Base-by-base conservation (phyloP, 495 filamentous ascomycete species). In the Neurospora sp. region DNA sequence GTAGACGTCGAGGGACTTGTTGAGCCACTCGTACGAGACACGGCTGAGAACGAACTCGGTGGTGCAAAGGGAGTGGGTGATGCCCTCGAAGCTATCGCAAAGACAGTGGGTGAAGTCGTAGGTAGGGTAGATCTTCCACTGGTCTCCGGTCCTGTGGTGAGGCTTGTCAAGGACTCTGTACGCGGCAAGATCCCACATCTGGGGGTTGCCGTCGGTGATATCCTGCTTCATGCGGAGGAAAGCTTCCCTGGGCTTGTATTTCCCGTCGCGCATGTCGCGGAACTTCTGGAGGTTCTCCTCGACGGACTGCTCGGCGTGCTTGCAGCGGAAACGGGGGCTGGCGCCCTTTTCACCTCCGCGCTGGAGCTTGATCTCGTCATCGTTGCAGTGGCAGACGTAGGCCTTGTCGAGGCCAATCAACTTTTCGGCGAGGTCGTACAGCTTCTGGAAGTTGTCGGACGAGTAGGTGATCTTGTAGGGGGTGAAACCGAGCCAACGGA, bases 211-310 rank as follows among this genome's bases (percentile, higher is more conserved):
- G 74, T 85, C 80, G 71, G 77, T 80, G 74, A 85, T 85, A 39
- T 91, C 87, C 84, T 92, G 94, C 82, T 97, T 97, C 94, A 98
- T 97, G 71, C 96, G 90, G 66, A 99, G 83, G 75, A 93, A 93
- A 4, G 94, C 96, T 77, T 93, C 92, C 76, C 90, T 89, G 3
- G 96, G 92, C 79, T 91, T 90, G 81, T 98, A 98, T 80, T 93
- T 90, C 31, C 96, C 96, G 79, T 95, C 93, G 27, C 90, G 85
- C 96, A 99, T 98, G 35, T 88, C 93, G 69, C 93, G 86, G 81
- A 99, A 98, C 76, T 98, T 90, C 6, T 82, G 75, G 62, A 98
- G 80, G 73, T 94, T 96, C 71, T 93, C 89, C 72, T 94, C 92
- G 35, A 89, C 87, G 1, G 89, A 83, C 74, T 93, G 90, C 10